Evolutionary conservation across 2,329 filamentous ascomycete species (phyloP).

Genomic region (Ceratocystis ficicola): DNA sequence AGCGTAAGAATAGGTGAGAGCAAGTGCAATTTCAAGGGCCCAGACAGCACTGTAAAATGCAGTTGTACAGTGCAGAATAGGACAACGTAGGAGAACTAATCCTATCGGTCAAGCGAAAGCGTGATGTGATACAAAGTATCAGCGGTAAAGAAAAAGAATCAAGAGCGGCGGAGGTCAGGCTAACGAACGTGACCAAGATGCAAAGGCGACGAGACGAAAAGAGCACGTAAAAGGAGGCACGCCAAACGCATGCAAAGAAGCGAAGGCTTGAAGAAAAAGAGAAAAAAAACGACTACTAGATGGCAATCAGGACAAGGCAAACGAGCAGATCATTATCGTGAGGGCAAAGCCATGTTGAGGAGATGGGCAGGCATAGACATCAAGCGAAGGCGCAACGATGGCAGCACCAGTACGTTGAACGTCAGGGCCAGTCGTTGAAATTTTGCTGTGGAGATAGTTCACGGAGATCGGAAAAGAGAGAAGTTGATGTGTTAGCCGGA

Average conservation of each 20-base stretch:
- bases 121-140: conserved; percentile 11
- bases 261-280: conserved; percentile 22
- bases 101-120: conserved; percentile 3
- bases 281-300: conserved; percentile 24
- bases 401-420: background rate
- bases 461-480: background rate
- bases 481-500: background rate
- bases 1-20: conserved; percentile 12
- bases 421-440: background rate
- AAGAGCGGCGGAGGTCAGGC: background rate
- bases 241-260: background rate
- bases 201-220: background rate
- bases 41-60: background rate
- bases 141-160: background rate
- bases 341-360: conserved; percentile 20
- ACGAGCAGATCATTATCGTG: conserved; percentile 18
- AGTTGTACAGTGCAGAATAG: background rate
- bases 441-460: background rate
- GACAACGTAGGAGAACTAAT: background rate
- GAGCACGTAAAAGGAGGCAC: background rate
- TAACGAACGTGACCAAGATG: background rate
- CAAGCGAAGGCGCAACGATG: conserved; percentile 7
- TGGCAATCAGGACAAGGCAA: conserved; percentile 13
- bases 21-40: background rate
- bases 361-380: conserved; percentile 1